Conservation (phyloP, 2,329 filamentous ascomycete species). For the Clarireedia homoeocarpa region DNA sequence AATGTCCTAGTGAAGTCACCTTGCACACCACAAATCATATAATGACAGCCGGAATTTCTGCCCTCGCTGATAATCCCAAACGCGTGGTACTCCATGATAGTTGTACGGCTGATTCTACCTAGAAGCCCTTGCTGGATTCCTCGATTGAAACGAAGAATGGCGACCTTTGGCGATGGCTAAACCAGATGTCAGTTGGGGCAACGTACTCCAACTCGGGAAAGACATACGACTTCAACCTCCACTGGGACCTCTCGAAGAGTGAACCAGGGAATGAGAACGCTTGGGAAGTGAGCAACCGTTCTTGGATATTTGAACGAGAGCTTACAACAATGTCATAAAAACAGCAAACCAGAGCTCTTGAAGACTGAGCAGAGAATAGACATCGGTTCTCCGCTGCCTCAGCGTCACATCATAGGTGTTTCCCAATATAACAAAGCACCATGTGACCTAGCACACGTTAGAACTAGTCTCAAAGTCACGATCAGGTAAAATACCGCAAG, state of each 20-base stretch:
- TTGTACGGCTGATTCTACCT: slow-evolving; percentile 35
- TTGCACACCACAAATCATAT: slow-evolving; percentile 37
- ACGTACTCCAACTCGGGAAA: not conserved
- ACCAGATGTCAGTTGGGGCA: slow-evolving; percentile 15
- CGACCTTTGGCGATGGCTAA: slow-evolving; percentile 35
- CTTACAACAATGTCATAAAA: no score
- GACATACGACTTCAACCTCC: slow-evolving; percentile 33
- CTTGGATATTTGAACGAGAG: no score
- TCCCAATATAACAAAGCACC: slow-evolving; percentile 34
- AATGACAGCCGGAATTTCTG: slow-evolving; percentile 30
- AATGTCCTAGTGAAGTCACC: slow-evolving; percentile 35
- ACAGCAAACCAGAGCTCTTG: no score
- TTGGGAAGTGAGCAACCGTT: slow-evolving; percentile 32
- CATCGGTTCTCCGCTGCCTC: slow-evolving; percentile 30
- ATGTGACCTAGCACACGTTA: slow-evolving; percentile 28
- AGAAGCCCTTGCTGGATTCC: slow-evolving; percentile 37
- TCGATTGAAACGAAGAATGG: slow-evolving; percentile 33
- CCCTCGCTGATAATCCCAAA: slow-evolving; percentile 37
- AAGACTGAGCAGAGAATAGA: slow-evolving; percentile 29
- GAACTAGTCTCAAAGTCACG: not conserved
- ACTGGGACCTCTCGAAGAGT: slow-evolving; percentile 34
- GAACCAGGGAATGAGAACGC: slow-evolving; percentile 34
- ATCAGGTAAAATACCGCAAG: slow-evolving; percentile 27
- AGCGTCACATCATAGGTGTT: slow-evolving; percentile 32
- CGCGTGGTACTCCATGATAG: slow-evolving; percentile 37